A percentile compares a stretch with the other conserved stretches of the same genome.
These are phyloP conservation scores for Debaryomyces psychrophilus DNA, from an alignment of 1,139 yeast genomes.

Conservation along the genomic window DNA sequence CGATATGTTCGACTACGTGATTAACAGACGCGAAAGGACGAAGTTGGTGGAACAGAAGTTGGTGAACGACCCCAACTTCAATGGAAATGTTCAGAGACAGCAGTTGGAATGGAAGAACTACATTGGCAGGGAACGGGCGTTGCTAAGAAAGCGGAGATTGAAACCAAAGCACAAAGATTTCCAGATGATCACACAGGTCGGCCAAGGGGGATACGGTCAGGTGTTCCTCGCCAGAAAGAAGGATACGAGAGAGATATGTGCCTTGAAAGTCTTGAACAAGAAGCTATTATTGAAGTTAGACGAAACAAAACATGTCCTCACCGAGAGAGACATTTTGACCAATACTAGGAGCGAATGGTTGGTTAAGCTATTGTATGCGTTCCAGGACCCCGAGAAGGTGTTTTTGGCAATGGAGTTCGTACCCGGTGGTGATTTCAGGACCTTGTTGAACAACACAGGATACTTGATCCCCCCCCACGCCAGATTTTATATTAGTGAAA, in stretches of 20 bases:
- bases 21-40: conserved; percentile 80
- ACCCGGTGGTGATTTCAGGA: conserved; percentile 98
- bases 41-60: conserved; percentile 65
- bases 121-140: conserved; percentile 80
- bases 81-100: conserved; percentile 46
- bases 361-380: conserved; percentile 89
- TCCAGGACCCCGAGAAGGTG: conserved; percentile 88
- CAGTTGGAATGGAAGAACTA: conserved; percentile 81
- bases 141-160: conserved; percentile 82
- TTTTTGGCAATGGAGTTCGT: conserved; percentile 98
- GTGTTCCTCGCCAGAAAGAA: conserved; percentile 92
- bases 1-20: conserved; percentile 92
- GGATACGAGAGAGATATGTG: conserved; percentile 95
- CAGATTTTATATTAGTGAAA: conserved; percentile 90
- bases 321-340: conserved; percentile 95
- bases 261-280: conserved; percentile 89
- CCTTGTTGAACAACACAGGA: conserved; percentile 89
- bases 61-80: conserved; percentile 45
- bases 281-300: conserved; percentile 83
- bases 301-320: conserved; percentile 92
- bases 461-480: conserved; percentile 94
- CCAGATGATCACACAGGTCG: conserved; percentile 95
- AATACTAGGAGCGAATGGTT: conserved; percentile 96
- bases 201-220: conserved; percentile 99
- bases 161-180: conserved; percentile 95